Percentiles rank a stretch among this genome's conserved stretches.
These are phyloP conservation scores for Lentinula sp. DNA, from an alignment of 768 basidiomycete genomes.

Conservation along the genomic window DNA sequence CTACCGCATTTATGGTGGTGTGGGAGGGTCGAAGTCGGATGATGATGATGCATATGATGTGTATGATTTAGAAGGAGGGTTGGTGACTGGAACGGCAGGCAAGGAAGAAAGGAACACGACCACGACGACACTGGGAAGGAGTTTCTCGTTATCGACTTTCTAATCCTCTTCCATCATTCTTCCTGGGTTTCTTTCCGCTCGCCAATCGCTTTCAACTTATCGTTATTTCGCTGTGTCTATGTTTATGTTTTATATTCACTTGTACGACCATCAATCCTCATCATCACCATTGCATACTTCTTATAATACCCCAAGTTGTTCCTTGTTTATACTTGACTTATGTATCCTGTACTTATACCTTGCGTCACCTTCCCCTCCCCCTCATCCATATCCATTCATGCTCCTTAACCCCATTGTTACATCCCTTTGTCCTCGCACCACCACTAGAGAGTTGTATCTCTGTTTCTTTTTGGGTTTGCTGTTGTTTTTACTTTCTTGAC, in stretches of 20 bases:
- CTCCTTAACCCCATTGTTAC: background rate
- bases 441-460: background rate
- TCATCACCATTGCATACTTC: conserved; percentile 9
- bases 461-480: background rate
- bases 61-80: conserved; percentile 35
- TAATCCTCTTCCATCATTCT: background rate
- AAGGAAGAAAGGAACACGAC: conserved; percentile 36
- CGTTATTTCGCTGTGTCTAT: conserved; percentile 46
- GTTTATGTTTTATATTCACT: conserved; percentile 17
- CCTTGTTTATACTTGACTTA: conserved; percentile 8
- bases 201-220: conserved; percentile 26
- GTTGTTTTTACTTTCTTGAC: background rate
- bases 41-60: background rate
- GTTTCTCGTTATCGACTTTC: conserved; percentile 56
- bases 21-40: background rate
- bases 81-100: conserved; percentile 55
- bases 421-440: background rate
- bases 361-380: conserved; percentile 7
- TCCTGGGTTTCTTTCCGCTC: conserved; percentile 9
- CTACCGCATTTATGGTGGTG: conserved; percentile 4
- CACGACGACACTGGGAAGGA: conserved; percentile 31
- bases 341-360: conserved; percentile 9
- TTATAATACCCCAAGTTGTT: background rate
- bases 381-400: background rate
- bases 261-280: conserved; percentile 4